These are phyloP conservation scores for Cutaneotrichosporon arboriforme DNA, from an alignment of 1,284 basidiomycete species.

Conservation along the genomic window DNA sequence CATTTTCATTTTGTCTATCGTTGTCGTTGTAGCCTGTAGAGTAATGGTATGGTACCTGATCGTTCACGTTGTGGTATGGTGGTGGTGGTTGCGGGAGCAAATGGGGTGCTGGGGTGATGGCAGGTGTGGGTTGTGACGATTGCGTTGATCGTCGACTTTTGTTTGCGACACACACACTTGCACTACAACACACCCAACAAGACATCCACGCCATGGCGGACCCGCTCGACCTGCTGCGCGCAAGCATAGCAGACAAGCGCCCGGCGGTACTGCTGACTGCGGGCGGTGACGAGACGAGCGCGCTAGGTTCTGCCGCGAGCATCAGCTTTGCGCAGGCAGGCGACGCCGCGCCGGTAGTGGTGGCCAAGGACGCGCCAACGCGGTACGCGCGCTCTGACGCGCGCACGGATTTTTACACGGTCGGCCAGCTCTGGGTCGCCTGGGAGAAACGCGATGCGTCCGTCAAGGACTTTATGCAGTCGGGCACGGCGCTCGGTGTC, in stretches of 20 bases:
- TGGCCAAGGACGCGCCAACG: slow-evolving; percentile 67
- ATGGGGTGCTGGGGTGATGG: too few species aligned
- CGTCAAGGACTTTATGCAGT: slow-evolving; percentile 79
- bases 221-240: slow-evolving; percentile 39
- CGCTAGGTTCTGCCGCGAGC: slow-evolving; percentile 59
- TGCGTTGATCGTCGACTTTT: too few species aligned
- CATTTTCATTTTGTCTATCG: too few species aligned
- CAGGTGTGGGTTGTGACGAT: too few species aligned
- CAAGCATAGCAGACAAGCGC: slow-evolving; percentile 23
- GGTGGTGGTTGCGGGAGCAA: too few species aligned
- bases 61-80: too few species aligned
- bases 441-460: slow-evolving; percentile 68
- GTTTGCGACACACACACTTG: too few species aligned
- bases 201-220: slow-evolving; percentile 18
- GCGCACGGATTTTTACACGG: slow-evolving; percentile 61
- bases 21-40: too few species aligned
- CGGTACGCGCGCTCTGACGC: slow-evolving; percentile 57
- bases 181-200: not conserved
- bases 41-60: too few species aligned
- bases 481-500: slow-evolving; percentile 66
- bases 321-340: slow-evolving; percentile 56
- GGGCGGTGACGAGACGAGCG: slow-evolving; percentile 49
- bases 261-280: slow-evolving; percentile 45
- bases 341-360: slow-evolving; percentile 35
- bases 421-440: slow-evolving; percentile 74